A percentile compares a stretch with the other conserved stretches of the same genome.
Conservation (phyloP, 352 stramenopile species). For the Phytophthora niederhauseri region DNA sequence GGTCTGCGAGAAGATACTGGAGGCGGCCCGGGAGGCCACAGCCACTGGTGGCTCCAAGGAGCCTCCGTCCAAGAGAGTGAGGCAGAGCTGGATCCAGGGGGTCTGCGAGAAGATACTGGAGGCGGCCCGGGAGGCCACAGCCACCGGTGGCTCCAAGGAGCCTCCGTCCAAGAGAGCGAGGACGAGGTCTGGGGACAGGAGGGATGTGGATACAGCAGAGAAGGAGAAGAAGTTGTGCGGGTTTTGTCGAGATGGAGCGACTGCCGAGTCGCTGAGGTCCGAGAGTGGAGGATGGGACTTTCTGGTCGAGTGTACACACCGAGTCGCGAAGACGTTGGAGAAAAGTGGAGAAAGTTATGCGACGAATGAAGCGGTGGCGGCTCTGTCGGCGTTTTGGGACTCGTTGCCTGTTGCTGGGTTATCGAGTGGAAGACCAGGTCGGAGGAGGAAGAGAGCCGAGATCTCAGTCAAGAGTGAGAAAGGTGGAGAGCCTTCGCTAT, state of each 20-base stretch:
- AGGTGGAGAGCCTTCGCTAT: background rate
- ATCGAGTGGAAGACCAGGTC: conserved; percentile 10
- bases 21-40: conserved; percentile 43
- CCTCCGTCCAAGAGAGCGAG: conserved; percentile 17
- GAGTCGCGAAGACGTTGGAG: conserved; percentile 25
- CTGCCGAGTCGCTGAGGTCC: conserved; percentile 21
- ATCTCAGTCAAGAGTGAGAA: conserved; percentile 19
- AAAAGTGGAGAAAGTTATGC: conserved; percentile 23
- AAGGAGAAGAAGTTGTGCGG: conserved; percentile 15
- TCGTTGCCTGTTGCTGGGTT: conserved; percentile 11
- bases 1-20: conserved; percentile 46
- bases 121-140: conserved; percentile 39
- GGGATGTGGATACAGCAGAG: background rate
- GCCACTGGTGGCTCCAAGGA: conserved; percentile 14
- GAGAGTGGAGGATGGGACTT: conserved; percentile 29
- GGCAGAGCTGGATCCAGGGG: conserved; percentile 40
- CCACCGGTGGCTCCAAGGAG: conserved; percentile 14
- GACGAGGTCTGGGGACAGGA: conserved; percentile 16
- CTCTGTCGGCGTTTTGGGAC: conserved; percentile 34
- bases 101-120: conserved; percentile 50
- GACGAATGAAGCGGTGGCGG: conserved; percentile 29
- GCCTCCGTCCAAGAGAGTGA: conserved; percentile 15
- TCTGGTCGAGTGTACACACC: conserved; percentile 30
- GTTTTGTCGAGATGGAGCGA: conserved; percentile 36
- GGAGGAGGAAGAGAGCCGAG: conserved; percentile 17